A percentile compares a stretch with the other conserved stretches of the same genome.
phyloP scores from a whole-genome alignment of 2,329 filamentous ascomycete genomes.

The Colletotrichum lentis region DNA sequence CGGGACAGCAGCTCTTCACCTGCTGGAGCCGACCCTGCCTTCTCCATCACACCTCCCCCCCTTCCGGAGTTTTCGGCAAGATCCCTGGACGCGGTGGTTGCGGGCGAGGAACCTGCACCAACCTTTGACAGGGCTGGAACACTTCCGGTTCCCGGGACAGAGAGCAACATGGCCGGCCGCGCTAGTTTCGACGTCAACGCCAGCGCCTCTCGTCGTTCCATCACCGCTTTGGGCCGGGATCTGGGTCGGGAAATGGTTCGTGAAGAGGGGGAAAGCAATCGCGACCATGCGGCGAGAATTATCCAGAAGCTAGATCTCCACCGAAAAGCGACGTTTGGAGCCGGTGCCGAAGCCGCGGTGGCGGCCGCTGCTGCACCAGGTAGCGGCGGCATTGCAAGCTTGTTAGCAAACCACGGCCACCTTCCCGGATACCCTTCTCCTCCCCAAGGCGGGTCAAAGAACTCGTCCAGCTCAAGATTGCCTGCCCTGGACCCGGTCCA shows the following conservation, averaged over 20 bases:
- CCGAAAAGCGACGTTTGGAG: conserved; percentile 74
- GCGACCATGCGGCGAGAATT: conserved; percentile 85
- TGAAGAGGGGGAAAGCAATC: conserved; percentile 76
- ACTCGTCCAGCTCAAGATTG: conserved; percentile 38
- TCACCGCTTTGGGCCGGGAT: conserved; percentile 60
- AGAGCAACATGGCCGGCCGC: conserved; percentile 62
- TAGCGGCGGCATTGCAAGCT: conserved; percentile 77
- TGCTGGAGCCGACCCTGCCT: conserved; percentile 74
- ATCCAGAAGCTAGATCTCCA: conserved; percentile 94
- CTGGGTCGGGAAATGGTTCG: conserved; percentile 58
- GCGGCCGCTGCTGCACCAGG: conserved; percentile 51
- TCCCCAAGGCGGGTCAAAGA: conserved; percentile 27
- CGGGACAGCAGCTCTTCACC: conserved; percentile 57
- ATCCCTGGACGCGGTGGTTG: conserved; percentile 70
- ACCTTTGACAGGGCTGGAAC: conserved; percentile 68
- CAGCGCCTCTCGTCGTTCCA: conserved; percentile 60
- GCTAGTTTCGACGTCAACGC: conserved; percentile 76
- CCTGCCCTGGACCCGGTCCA: conserved; percentile 40
- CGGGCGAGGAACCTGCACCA: conserved; percentile 55
- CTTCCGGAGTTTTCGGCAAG: conserved; percentile 92
- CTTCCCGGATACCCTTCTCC: conserved; percentile 66
- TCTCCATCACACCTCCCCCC: conserved; percentile 88
- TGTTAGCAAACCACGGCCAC: conserved; percentile 84
- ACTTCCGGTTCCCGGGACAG: conserved; percentile 70
- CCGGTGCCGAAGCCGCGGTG: conserved; percentile 51